A percentile compares a stretch with the other conserved stretches of the same genome.
These are phyloP conservation scores for Circinella minor DNA, from an alignment of 371 early-diverging fungal genomes.

Conservation along the genomic window DNA sequence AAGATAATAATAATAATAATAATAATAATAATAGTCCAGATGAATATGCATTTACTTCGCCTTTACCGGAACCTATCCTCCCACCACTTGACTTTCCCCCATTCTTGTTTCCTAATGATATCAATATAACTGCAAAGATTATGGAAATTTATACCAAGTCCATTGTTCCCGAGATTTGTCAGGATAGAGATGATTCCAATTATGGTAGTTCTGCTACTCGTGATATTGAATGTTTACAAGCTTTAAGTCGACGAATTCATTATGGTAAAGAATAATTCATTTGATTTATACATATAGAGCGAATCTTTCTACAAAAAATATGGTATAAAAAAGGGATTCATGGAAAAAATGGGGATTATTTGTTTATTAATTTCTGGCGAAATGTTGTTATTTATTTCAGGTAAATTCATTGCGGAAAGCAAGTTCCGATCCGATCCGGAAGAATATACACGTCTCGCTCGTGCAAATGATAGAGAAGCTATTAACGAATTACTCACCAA, in stretches of 20 bases:
- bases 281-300: too few relatives aligned
- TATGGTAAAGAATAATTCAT: conserved; percentile 64
- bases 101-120: conserved; percentile 71
- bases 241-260: conserved; percentile 92
- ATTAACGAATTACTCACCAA: conserved; percentile 89
- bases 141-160: conserved; percentile 77
- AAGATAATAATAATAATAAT: too few relatives aligned
- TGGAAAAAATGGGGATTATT: not conserved
- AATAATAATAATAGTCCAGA: conserved; percentile 70
- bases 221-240: conserved; percentile 92
- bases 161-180: conserved; percentile 73
- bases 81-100: conserved; percentile 79
- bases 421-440: conserved; percentile 86
- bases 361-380: not conserved
- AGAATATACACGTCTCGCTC: conserved; percentile 84
- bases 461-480: conserved; percentile 72
- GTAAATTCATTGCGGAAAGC: conserved; percentile 95
- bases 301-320: too few relatives aligned
- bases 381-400: conserved; percentile 32
- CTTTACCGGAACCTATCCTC: conserved; percentile 86
- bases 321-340: not conserved
- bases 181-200: conserved; percentile 77
- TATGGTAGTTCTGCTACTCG: conserved; percentile 92
- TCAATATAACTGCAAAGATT: conserved; percentile 87
- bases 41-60: conserved; percentile 91